Percentiles rank a stretch among this genome's conserved stretches.
These are phyloP conservation scores for Pseudogymnoascus sp. DNA, from an alignment of 2,329 filamentous ascomycete genomes.

Conservation along the genomic window DNA sequence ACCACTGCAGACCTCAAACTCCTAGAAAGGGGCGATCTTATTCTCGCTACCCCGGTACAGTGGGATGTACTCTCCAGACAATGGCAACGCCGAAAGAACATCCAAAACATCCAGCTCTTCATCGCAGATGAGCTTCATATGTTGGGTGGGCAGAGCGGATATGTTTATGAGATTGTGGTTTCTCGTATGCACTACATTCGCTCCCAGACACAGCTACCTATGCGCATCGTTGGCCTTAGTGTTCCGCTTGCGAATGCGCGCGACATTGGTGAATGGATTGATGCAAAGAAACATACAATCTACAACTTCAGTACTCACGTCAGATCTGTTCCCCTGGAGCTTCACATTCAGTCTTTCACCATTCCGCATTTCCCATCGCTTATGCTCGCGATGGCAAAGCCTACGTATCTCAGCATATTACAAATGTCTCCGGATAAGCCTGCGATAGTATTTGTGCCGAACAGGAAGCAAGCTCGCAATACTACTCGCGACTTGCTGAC, in stretches of 20 bases:
- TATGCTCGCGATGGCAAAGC: slow-evolving; percentile 98
- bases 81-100: slow-evolving; percentile 94
- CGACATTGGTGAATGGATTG: slow-evolving; percentile 96
- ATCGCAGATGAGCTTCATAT: slow-evolving; percentile 95
- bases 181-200: slow-evolving; percentile 96
- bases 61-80: slow-evolving; percentile 95
- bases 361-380: slow-evolving; percentile 96
- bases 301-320: slow-evolving; percentile 97
- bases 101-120: slow-evolving; percentile 82
- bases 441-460: slow-evolving; percentile 85
- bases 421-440: slow-evolving; percentile 86
- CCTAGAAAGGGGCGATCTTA: slow-evolving; percentile 76
- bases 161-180: slow-evolving; percentile 93
- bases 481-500: slow-evolving; percentile 81
- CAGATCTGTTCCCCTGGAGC: slow-evolving; percentile 78
- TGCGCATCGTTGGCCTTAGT: slow-evolving; percentile 83
- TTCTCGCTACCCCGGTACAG: slow-evolving; percentile 85
- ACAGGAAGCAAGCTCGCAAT: slow-evolving; percentile 80
- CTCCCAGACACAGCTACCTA: slow-evolving; percentile 71
- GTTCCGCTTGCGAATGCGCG: slow-evolving; percentile 89
- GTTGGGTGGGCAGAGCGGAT: slow-evolving; percentile 77
- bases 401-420: slow-evolving; percentile 79
- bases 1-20: slow-evolving; percentile 84
- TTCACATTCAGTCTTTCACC: slow-evolving; percentile 91
- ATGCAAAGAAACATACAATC: slow-evolving; percentile 93